Evolutionary conservation across 2,329 filamentous ascomycete genomes (phyloP).

Genomic region (Trichoderma aggressivum): DNA sequence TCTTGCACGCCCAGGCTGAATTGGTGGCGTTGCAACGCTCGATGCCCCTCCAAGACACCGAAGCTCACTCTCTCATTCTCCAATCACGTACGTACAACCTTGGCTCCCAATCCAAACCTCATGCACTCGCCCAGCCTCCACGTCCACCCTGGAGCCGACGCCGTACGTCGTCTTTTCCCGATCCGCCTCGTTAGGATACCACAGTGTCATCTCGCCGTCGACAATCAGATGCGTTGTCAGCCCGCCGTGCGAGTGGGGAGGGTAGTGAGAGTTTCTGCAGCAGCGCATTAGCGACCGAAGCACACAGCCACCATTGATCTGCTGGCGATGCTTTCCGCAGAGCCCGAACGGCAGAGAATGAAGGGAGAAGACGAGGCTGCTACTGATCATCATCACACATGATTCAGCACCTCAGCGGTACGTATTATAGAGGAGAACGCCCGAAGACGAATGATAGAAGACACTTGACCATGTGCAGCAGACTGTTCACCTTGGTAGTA

Average conservation of each 20-base stretch:
- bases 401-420: neutral
- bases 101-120: constrained; percentile 66
- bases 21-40: neutral
- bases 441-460: neutral
- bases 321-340: neutral
- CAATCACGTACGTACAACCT: constrained; percentile 67
- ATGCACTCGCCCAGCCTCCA: constrained; percentile 60
- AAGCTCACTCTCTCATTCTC: constrained; percentile 44
- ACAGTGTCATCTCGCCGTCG: constrained; percentile 61
- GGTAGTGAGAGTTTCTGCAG: constrained; percentile 63
- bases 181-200: constrained; percentile 58
- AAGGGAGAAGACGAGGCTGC: neutral
- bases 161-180: constrained; percentile 57
- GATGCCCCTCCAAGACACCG: neutral
- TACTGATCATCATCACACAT: neutral
- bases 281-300: neutral
- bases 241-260: constrained; percentile 61
- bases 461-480: neutral
- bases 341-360: neutral
- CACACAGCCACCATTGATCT: constrained; percentile 5
- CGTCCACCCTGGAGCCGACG: constrained; percentile 61
- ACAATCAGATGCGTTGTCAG: constrained; percentile 69
- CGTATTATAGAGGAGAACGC: neutral
- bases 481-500: neutral
- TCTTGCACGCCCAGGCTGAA: neutral